Base-by-base conservation (phyloP, 108 stramenopile species). In the Nannochloropsis gaditana region DNA sequence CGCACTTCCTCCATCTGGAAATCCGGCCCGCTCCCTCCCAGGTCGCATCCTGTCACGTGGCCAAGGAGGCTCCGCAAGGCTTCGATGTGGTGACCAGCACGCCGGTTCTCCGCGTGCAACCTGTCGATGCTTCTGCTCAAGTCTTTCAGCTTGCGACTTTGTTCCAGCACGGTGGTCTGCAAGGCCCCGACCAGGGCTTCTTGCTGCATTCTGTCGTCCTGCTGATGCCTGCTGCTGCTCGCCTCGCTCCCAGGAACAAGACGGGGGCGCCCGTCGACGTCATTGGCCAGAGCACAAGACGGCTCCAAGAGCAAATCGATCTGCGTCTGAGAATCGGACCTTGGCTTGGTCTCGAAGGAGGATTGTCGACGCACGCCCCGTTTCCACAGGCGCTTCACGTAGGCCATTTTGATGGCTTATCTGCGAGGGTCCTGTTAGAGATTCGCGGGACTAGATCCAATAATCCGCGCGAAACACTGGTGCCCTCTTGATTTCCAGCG, bases 341-440 rank as follows among this genome's bases (percentile, higher is more conserved):
- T 73, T 4, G 15, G 3, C 59, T 73, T 73, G 47, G 15, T 50
- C 2, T 73, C 59, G n/a, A 73, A 73, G 59, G 59, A 73, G 4
- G 59, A n/a, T n/a, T 73, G 59, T n/a, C 59, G 59, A 73, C 59
- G 59, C 59, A 73, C n/a, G 4, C 59, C 59, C 59, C 59, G 59
- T n/a, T 73, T 73, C 59, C 59, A 73, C 6, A 73, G 59, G 19
- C 59, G 59, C 59, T 73, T 73, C 4, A 73, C 59, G 59, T 73
- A 73, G 59, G 59, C 15, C 59, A 73, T 73, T 15, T 15, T 73
- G 59, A 15, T 73, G 59, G 59, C n/a, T 31, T 31, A 31, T 31
- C 31, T 31, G 31, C 1, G 31, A 31, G 31, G 31, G 31, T 31
- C 31, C 31, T 31, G 31, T 31, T 31, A 31, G 31, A 31, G 31